Conservation (phyloP, 305 asterid genomes). For the Euphrasia arctica region DNA sequence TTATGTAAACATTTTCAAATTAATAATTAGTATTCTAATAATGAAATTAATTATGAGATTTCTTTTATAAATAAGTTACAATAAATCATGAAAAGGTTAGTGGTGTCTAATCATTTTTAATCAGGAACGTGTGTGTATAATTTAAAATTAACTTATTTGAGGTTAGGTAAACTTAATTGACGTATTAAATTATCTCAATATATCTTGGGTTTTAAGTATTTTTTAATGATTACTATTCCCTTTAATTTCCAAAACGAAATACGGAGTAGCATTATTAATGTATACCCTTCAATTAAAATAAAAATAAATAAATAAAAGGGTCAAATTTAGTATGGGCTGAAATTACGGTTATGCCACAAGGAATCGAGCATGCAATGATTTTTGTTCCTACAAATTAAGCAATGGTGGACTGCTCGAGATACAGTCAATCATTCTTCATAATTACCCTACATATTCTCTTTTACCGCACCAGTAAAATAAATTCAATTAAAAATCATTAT, state of each 20-base stretch:
- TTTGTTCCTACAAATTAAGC: constrained; percentile 10
- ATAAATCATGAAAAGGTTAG: neutral
- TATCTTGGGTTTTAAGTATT: neutral
- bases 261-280: too few species aligned
- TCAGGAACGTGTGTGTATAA: neutral
- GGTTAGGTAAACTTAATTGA: constrained; percentile 6
- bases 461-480: neutral
- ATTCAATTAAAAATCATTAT: too few species aligned
- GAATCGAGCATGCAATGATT: constrained; percentile 18
- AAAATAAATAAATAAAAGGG: too few species aligned
- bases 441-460: neutral
- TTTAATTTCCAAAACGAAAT: too few species aligned
- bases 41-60: neutral
- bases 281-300: too few species aligned
- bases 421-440: constrained; percentile 4
- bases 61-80: neutral
- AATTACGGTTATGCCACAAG: too few species aligned
- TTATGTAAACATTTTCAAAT: neutral
- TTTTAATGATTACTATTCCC: too few species aligned
- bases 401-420: constrained; percentile 20
- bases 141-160: neutral
- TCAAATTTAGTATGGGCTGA: too few species aligned
- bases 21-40: neutral
- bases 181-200: neutral
- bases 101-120: constrained; percentile 6